phyloP scores from a whole-genome alignment of 2,329 filamentous ascomycete genomes.

The Myriosclerotinia curreyana region DNA sequence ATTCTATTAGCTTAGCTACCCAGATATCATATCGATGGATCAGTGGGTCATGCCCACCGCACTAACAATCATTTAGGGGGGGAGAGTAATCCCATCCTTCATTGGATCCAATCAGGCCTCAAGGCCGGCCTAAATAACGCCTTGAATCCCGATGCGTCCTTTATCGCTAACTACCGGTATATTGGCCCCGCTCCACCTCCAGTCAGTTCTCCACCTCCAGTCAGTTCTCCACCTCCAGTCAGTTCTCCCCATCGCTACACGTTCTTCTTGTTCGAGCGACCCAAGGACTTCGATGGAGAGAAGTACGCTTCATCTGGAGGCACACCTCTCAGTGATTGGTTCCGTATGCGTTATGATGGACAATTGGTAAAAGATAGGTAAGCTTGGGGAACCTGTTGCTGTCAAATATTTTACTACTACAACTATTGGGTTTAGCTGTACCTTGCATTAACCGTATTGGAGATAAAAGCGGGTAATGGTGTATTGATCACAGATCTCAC shows the following conservation, averaged over 20 bases:
- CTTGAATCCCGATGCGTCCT: constrained; percentile 26
- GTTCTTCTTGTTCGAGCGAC: constrained; percentile 51
- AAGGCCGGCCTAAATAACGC: neutral
- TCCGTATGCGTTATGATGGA: constrained; percentile 46
- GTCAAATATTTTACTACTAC: constrained; percentile 45
- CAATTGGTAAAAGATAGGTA: constrained; percentile 41
- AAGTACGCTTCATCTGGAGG: constrained; percentile 41
- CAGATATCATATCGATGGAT: no score
- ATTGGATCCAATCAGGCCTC: constrained; percentile 46
- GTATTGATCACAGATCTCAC: no score
- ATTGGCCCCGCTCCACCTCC: constrained; percentile 49
- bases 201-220: constrained; percentile 44
- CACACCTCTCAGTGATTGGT: constrained; percentile 40
- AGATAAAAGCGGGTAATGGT: no score
- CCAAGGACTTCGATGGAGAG: constrained; percentile 40
- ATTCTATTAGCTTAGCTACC: no score
- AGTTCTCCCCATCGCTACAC: constrained; percentile 49
- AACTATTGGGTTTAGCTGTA: no score
- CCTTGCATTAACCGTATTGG: no score
- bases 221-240: constrained; percentile 44
- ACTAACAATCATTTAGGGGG: no score
- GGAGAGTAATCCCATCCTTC: constrained; percentile 49
- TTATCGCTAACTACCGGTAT: constrained; percentile 44
- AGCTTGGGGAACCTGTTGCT: constrained; percentile 40
- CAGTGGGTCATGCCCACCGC: no score